Evolutionary conservation across 208 protist genomes (phyloP).

Genomic region (Spongospora subterranea): DNA sequence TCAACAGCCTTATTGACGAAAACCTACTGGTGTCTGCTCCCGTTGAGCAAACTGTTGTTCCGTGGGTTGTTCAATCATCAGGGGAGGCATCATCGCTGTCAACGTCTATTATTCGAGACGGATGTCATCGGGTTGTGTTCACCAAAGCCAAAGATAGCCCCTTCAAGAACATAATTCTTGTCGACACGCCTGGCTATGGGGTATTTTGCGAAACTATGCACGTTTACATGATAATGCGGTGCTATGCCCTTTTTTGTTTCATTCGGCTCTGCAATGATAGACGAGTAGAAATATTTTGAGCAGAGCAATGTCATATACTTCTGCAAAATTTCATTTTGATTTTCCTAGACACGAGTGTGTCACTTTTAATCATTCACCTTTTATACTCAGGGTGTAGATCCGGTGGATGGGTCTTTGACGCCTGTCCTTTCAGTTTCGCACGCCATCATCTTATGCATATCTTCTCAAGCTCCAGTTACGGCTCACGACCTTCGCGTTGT

Average conservation of each 20-base stretch:
- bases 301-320: too few relatives aligned
- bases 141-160: background rate
- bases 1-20: background rate
- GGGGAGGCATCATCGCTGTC: background rate
- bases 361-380: background rate
- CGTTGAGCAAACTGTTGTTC: slow-evolving; percentile 39
- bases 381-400: background rate
- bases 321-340: too few relatives aligned
- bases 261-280: too few relatives aligned
- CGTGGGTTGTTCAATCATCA: background rate
- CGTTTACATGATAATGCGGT: too few relatives aligned
- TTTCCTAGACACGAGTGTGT: too few relatives aligned
- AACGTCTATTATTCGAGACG: background rate
- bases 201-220: background rate
- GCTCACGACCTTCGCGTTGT: background rate
- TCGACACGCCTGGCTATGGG: slow-evolving; percentile 45
- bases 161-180: background rate
- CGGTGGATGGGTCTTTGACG: background rate
- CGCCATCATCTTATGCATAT: slow-evolving; percentile 31
- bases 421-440: background rate
- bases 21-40: slow-evolving; percentile 2
- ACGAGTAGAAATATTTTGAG: too few relatives aligned
- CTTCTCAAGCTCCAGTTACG: slow-evolving; percentile 18
- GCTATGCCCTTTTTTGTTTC: too few relatives aligned
- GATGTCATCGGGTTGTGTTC: background rate